Base-by-base conservation (phyloP, 2,329 filamentous ascomycete species). In the Fusarium multiceps region DNA sequence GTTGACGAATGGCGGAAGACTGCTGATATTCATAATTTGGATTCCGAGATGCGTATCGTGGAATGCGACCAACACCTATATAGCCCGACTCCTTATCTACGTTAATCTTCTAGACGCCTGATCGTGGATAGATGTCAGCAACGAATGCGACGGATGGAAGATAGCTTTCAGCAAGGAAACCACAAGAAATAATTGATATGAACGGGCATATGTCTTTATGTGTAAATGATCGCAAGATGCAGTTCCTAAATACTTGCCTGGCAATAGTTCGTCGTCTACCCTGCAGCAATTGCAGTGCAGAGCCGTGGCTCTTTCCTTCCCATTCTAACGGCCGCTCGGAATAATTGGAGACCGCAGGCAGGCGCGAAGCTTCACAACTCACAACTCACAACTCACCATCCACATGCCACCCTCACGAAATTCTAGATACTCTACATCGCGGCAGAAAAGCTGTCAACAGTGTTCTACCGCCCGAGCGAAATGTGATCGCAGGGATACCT, bases 391-490 rank as follows among this genome's bases (percentile, higher is more conserved):
- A 27, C 14, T 45, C 16, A n/a, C 23, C 23, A 27, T 46, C 23
- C 9, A 46, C 43, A 46, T 46, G 43, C 43, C 43, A 1, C 43
- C 16, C 23, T 43, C 61, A n/a, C 71, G 51, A 46, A 25, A 42
- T 7, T 53, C 59, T 10, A 61, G 68, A 58, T 82, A 82, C 63
- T 69, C 79, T 20, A 73, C 71, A 13, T 79, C 80, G 3, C 78
- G 81, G 13, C 80, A 82, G 61, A 83, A 81, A 55, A 78, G 78
- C 40, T 83, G 82, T 56, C 75, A 76, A 14, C 64, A 73, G 11
- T 83, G 82, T 43, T 79, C 77, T 3, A 40, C 58, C 16, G 77
- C 81, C 50, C 83, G 83, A 63, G 77, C 76, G 27, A 82, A 77
- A 74, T 83, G 82, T 64, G 78, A 83, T 69, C 80, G 80, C 48